Percentiles rank a stretch among this genome's conserved stretches.
These are phyloP conservation scores for Dioscorea alata DNA, from an alignment of 106 monocot species.

Conservation along the genomic window DNA sequence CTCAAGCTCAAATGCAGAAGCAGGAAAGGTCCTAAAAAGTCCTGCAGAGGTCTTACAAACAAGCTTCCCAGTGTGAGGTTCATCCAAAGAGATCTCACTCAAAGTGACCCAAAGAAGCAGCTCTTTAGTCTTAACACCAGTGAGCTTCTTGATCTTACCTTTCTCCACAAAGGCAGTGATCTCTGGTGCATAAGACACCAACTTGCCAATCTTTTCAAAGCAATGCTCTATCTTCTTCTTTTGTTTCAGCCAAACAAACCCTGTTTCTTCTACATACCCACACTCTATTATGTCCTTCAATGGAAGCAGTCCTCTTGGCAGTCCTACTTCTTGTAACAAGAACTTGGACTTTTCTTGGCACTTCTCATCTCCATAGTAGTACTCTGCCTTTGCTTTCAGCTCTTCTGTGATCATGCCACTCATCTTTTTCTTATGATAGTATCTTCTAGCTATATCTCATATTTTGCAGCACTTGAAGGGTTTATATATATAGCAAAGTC, in stretches of 20 bases:
- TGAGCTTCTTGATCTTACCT: slow-evolving; percentile 40
- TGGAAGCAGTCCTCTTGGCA: slow-evolving; percentile 54
- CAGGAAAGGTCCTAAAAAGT: slow-evolving; percentile 35
- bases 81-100: slow-evolving; percentile 36
- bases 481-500: too few species aligned
- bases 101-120: slow-evolving; percentile 43
- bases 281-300: slow-evolving; percentile 49
- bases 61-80: slow-evolving; percentile 18
- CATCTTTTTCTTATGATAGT: neutral
- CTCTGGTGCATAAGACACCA: slow-evolving; percentile 38
- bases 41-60: slow-evolving; percentile 34
- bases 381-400: slow-evolving; percentile 33
- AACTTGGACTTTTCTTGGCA: slow-evolving; percentile 40
- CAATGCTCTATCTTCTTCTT: slow-evolving; percentile 42
- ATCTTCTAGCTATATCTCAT: too few species aligned
- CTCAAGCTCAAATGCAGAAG: slow-evolving; percentile 30
- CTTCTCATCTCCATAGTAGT: slow-evolving; percentile 42
- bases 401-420: slow-evolving; percentile 27
- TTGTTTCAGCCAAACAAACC: slow-evolving; percentile 66
- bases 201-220: slow-evolving; percentile 30
- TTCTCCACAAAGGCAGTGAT: slow-evolving; percentile 56
- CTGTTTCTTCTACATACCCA: slow-evolving; percentile 43
- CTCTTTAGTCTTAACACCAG: slow-evolving; percentile 57
- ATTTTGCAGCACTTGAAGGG: too few species aligned
- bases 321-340: slow-evolving; percentile 34